A percentile compares a stretch with the other conserved stretches of the same genome.
These are phyloP conservation scores for Pueraria montana DNA, from an alignment of 306 rosid genomes.

Conservation along the genomic window DNA sequence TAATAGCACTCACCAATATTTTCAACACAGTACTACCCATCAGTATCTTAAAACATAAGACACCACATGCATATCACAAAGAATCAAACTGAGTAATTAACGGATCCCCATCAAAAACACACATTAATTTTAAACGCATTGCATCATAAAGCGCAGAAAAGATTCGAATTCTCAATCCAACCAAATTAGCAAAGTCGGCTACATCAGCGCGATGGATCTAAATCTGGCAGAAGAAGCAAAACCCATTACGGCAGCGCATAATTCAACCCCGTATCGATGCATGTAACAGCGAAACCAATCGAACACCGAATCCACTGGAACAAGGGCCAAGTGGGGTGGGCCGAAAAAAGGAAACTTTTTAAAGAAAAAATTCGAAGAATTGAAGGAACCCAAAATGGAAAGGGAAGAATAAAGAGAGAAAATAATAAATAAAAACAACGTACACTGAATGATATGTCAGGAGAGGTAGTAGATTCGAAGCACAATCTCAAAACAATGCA, in stretches of 20 bases:
- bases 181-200: constrained; percentile 21
- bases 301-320: constrained; percentile 34
- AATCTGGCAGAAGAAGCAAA: constrained; percentile 49
- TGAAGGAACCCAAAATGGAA: constrained; percentile 1
- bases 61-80: constrained; percentile 52
- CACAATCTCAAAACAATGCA: constrained; percentile 38
- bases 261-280: constrained; percentile 56
- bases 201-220: constrained; percentile 53
- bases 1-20: constrained; percentile 31
- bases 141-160: constrained; percentile 28
- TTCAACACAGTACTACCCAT: constrained; percentile 26
- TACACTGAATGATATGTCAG: constrained; percentile 51
- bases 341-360: background rate
- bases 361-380: constrained; percentile 9
- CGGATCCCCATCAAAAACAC: constrained; percentile 35
- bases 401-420: background rate
- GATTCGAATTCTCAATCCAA: constrained; percentile 28
- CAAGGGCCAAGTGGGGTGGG: constrained; percentile 24
- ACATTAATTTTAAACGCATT: constrained; percentile 29
- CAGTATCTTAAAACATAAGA: constrained; percentile 21
- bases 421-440: constrained; percentile 16
- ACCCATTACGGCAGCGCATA: constrained; percentile 39
- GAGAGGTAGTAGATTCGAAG: constrained; percentile 45
- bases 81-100: constrained; percentile 32
- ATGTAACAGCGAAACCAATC: constrained; percentile 51